A percentile compares a stretch with the other conserved stretches of the same genome.
phyloP scores from a whole-genome alignment of 2,329 filamentous ascomycete species.

The Penicillium frequentans region DNA sequence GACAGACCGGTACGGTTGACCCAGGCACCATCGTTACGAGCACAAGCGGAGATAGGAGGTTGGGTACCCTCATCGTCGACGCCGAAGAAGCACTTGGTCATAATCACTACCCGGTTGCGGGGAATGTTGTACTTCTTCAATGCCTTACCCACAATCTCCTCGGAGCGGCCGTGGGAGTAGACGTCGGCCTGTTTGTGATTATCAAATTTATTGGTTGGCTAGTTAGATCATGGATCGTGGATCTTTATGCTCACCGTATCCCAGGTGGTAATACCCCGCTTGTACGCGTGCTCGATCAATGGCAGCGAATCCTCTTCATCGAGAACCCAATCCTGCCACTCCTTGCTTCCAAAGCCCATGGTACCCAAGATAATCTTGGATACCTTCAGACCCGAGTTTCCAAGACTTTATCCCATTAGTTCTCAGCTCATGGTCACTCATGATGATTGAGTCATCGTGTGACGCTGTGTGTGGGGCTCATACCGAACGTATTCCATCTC shows the following conservation, averaged over 20 bases:
- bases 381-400: slow-evolving; percentile 11
- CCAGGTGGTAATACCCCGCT: slow-evolving; percentile 25
- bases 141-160: slow-evolving; percentile 67
- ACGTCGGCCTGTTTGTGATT: slow-evolving; percentile 33
- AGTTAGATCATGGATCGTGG: neutral
- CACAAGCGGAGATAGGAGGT: slow-evolving; percentile 4
- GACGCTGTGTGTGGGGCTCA: neutral
- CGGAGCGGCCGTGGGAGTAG: slow-evolving; percentile 60
- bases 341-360: slow-evolving; percentile 9
- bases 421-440: neutral
- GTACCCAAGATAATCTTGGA: slow-evolving; percentile 13
- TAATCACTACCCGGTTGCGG: slow-evolving; percentile 63
- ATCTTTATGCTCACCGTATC: slow-evolving; percentile 2
- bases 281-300: slow-evolving; percentile 26
- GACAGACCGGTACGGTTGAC: slow-evolving; percentile 53
- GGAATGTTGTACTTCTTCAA: slow-evolving; percentile 66
- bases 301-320: slow-evolving; percentile 28
- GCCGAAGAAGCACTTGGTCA: slow-evolving; percentile 59
- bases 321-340: slow-evolving; percentile 19
- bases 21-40: slow-evolving; percentile 28
- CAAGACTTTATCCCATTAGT: neutral
- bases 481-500: slow-evolving; percentile 5
- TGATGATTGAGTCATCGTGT: neutral
- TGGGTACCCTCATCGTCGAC: neutral
- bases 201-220: neutral